These are phyloP conservation scores for Rhodotorula babjevae DNA, from an alignment of 768 basidiomycete genomes.

Conservation along the genomic window DNA sequence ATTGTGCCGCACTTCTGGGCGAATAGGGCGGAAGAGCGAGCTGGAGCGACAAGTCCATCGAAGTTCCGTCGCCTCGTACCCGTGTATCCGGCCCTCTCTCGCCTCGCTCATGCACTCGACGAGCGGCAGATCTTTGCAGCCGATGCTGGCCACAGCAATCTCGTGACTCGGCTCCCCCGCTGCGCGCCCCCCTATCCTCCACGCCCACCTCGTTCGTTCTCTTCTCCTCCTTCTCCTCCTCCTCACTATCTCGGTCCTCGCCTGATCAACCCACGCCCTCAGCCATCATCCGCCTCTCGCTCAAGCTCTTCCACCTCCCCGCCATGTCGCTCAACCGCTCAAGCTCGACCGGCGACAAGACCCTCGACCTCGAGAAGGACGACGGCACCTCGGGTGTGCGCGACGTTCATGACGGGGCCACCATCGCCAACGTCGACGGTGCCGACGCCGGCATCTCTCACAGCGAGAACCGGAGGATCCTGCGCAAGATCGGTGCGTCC, in stretches of 20 bases:
- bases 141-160: no score
- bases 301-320: neutral
- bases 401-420: slow-evolving; percentile 49
- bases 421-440: slow-evolving; percentile 40
- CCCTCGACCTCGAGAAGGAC: neutral
- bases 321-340: neutral
- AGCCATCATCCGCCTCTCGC: no score
- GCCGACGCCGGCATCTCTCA: slow-evolving; percentile 49
- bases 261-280: neutral
- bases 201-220: neutral
- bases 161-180: no score
- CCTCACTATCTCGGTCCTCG: neutral
- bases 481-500: slow-evolving; percentile 32
- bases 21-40: no score
- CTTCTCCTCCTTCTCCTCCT: neutral
- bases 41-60: no score
- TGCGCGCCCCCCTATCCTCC: neutral
- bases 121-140: no score
- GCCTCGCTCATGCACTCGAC: no score
- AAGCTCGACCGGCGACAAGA: neutral
- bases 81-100: no score
- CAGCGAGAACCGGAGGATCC: slow-evolving; percentile 15
- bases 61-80: no score
- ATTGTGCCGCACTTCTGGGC: no score
- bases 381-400: slow-evolving; percentile 41